These are phyloP conservation scores for Spathaspora sp. DNA, from an alignment of 805 yeast species.

Conservation along the genomic window DNA sequence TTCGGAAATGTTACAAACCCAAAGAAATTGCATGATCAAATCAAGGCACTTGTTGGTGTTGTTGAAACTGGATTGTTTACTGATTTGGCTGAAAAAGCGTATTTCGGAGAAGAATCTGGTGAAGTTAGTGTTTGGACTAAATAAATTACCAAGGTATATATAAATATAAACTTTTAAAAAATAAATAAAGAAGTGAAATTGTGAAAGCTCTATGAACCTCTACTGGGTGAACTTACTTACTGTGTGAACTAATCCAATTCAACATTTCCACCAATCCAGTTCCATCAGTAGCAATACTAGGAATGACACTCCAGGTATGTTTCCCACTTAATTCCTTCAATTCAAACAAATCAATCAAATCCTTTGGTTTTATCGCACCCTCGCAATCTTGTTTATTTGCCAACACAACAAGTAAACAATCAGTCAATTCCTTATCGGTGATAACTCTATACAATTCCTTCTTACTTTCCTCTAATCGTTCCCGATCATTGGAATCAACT, in stretches of 20 bases:
- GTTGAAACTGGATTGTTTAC: slow-evolving; percentile 94
- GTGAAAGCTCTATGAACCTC: not conserved
- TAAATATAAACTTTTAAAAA: not conserved
- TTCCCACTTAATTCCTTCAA: slow-evolving; percentile 54
- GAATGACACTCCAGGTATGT: slow-evolving; percentile 88
- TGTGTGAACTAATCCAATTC: slow-evolving; percentile 75
- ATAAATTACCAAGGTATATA: not conserved
- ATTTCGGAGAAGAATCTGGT: slow-evolving; percentile 87
- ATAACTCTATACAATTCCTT: slow-evolving; percentile 74
- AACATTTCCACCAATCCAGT: slow-evolving; percentile 86
- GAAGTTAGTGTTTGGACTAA: slow-evolving; percentile 20
- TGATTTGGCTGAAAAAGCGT: slow-evolving; percentile 70
- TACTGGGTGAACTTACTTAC: slow-evolving; percentile 1
- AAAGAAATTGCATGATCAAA: slow-evolving; percentile 51
- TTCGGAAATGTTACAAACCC: slow-evolving; percentile 70
- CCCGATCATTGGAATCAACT: slow-evolving; percentile 74
- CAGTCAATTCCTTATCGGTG: slow-evolving; percentile 78
- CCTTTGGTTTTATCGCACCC: slow-evolving; percentile 71
- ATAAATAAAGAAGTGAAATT: not conserved
- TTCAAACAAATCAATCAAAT: slow-evolving; percentile 69
- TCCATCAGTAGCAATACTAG: slow-evolving; percentile 85
- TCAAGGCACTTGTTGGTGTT: slow-evolving; percentile 83
- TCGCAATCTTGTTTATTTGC: slow-evolving; percentile 86
- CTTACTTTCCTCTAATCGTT: slow-evolving; percentile 73
- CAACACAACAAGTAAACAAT: slow-evolving; percentile 74